A percentile compares a stretch with the other conserved stretches of the same genome.
Evolutionary conservation across 352 stramenopile species (phyloP).

Genomic region (Phytophthora tentaculata): DNA sequence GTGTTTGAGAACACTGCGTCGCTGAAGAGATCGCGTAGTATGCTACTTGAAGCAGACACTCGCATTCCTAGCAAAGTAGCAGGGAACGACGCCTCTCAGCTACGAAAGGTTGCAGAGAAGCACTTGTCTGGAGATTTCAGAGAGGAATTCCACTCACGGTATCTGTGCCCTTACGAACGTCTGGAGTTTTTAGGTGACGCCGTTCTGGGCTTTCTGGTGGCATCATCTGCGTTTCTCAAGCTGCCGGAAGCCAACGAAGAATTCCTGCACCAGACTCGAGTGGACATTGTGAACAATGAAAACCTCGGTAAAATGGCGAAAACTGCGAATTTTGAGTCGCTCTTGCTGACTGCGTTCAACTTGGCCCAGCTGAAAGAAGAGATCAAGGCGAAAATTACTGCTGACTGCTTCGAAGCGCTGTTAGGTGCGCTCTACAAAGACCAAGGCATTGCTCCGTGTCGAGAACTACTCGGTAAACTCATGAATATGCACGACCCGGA

Average conservation of each 20-base stretch:
- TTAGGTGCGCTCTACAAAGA: constrained; percentile 85
- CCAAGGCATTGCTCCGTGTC: constrained; percentile 74
- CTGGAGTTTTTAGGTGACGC: constrained; percentile 87
- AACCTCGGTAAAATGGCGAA: constrained; percentile 81
- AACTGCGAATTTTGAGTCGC: constrained; percentile 72
- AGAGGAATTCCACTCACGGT: constrained; percentile 79
- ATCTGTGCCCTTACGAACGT: constrained; percentile 82
- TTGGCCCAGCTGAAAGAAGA: constrained; percentile 57
- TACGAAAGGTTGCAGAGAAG: constrained; percentile 62
- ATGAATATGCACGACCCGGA: constrained; percentile 64
- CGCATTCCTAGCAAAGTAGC: constrained; percentile 15
- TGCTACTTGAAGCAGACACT: constrained; percentile 47
- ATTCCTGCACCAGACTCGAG: constrained; percentile 70
- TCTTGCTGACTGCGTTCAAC: constrained; percentile 80
- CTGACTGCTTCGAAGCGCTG: constrained; percentile 85
- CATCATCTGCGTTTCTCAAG: constrained; percentile 84
- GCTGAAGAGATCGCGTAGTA: constrained; percentile 66
- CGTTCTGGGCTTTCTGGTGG: constrained; percentile 84
- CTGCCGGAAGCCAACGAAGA: constrained; percentile 69
- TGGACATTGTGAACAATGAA: constrained; percentile 81
- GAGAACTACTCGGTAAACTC: constrained; percentile 65
- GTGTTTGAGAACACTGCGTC: constrained; percentile 68
- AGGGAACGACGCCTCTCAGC: constrained; percentile 25
- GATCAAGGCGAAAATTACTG: constrained; percentile 75
- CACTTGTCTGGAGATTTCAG: constrained; percentile 76